These are phyloP conservation scores for Rosa lucieae DNA, from an alignment of 306 rosid genomes.

Conservation along the genomic window DNA sequence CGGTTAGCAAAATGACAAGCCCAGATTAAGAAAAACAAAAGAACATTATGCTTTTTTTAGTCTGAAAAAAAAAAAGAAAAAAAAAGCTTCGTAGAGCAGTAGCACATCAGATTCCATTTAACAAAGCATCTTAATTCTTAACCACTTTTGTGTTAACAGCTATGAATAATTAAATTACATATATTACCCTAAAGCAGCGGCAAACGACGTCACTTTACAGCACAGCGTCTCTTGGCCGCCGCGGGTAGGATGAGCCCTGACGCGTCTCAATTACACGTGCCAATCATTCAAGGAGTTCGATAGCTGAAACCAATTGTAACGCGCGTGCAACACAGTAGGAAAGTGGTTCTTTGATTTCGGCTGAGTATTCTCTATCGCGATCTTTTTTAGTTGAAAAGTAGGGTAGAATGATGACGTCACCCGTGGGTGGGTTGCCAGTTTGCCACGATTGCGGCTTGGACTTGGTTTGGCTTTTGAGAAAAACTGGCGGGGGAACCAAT, in stretches of 20 bases:
- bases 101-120: conserved; percentile 23
- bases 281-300: neutral
- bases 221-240: conserved; percentile 29
- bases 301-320: neutral
- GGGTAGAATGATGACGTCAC: conserved; percentile 22
- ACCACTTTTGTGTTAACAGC: neutral
- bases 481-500: neutral
- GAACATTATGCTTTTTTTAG: neutral
- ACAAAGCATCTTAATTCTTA: neutral
- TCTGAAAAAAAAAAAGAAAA: neutral
- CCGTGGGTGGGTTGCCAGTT: neutral
- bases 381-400: neutral
- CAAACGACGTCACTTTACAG: conserved; percentile 43
- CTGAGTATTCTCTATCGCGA: neutral
- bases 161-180: neutral
- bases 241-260: neutral
- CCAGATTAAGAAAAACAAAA: neutral
- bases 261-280: neutral
- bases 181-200: conserved; percentile 25
- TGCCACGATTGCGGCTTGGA: conserved; percentile 25
- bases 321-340: conserved; percentile 7
- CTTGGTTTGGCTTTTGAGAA: conserved; percentile 3
- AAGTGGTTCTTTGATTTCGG: conserved; percentile 5
- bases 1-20: neutral
- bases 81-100: neutral